Evolutionary conservation across 352 stramenopile genomes (phyloP), one percentile per base, ranked within the genome.

Genomic region (Vaucheria bursata): DNA sequence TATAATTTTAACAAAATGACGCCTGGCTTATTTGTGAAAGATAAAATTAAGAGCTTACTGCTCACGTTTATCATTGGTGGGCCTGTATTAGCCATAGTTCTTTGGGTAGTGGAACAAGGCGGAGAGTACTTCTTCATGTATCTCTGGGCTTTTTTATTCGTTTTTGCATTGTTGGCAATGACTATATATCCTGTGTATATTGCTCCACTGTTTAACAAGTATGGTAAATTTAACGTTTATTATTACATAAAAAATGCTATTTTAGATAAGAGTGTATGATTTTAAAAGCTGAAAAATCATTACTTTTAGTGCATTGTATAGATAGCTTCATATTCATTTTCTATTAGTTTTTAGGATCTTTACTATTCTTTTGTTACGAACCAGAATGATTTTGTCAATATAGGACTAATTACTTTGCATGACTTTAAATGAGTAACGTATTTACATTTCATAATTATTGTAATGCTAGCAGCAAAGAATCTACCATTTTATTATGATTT

Each of bases 1-100:
- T 94, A 99, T 80, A 95, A 95, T 32, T 99, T 99, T 80, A 99
- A 99, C 86, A 98, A 98, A 83, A 90, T 95, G 78, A 98, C 94
- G 31, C 79, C 94, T 0, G 84, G 85, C 12, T 86, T 98, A 18
- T 99, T 98, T 80, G 85, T 97, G 52, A 90, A 87, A 12, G 95
- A 99, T 87, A 97, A 97, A 82, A 40, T 97, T 75, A 98, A 98
- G 82, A 86, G 87, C 31, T 85, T 97, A 1, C 50, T 82, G 49
- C 85, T 98, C n/a, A 92, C 91, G 70, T 85, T 90, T 31, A 86
- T 88, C 2, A 94, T 94, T 79, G 89, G 89, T 25, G 85, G 80
- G 5, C 89, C 89, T 0, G 89, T 91, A 39, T 71, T 90, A 0
- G 85, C 86, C 0, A 53, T 89, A 1, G 77, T 92, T 40, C 73